Evolutionary conservation across 2,329 filamentous ascomycete genomes (phyloP).

Genomic region (Penicillium brevicompactum): DNA sequence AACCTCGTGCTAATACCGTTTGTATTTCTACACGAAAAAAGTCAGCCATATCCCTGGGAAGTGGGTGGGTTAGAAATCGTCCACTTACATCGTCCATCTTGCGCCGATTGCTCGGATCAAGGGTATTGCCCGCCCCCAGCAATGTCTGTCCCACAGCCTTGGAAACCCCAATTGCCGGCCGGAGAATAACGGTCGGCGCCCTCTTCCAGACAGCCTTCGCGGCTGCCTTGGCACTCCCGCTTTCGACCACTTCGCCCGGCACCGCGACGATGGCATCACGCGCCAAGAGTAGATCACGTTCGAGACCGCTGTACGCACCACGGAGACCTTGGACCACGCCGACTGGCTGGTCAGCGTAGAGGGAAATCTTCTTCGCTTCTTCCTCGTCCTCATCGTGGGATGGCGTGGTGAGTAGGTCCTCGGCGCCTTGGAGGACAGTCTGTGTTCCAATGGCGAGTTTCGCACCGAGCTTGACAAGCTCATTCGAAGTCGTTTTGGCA

Average conservation of each 20-base stretch:
- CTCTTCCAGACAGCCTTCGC: constrained; percentile 76
- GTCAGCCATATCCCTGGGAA: constrained; percentile 7
- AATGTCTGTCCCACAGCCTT: constrained; percentile 87
- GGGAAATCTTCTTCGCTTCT: constrained; percentile 76
- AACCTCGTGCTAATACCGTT: constrained; percentile 35
- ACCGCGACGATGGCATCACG: constrained; percentile 93
- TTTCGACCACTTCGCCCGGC: constrained; percentile 87
- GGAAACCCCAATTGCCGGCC: constrained; percentile 86
- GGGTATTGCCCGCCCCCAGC: constrained; percentile 85
- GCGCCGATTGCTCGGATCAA: constrained; percentile 80
- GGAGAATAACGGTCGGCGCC: constrained; percentile 89
- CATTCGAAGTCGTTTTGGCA: constrained; percentile 88
- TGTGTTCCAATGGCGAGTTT: constrained; percentile 95
- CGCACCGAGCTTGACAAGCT: constrained; percentile 90
- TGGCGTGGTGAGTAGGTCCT: constrained; percentile 66
- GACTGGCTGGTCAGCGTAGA: constrained; percentile 92
- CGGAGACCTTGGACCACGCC: constrained; percentile 84
- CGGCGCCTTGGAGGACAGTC: constrained; percentile 85
- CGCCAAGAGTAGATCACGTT: constrained; percentile 83
- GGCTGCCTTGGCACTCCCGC: constrained; percentile 75
- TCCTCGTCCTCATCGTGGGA: constrained; percentile 65
- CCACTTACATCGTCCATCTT: constrained; percentile 84
- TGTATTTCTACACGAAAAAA: constrained; percentile 43
- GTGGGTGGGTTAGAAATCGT: neutral
- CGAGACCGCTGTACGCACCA: constrained; percentile 78